These are phyloP conservation scores for Elymus sibiricus DNA, from an alignment of 176 grass and related monocot species.

Conservation along the genomic window DNA sequence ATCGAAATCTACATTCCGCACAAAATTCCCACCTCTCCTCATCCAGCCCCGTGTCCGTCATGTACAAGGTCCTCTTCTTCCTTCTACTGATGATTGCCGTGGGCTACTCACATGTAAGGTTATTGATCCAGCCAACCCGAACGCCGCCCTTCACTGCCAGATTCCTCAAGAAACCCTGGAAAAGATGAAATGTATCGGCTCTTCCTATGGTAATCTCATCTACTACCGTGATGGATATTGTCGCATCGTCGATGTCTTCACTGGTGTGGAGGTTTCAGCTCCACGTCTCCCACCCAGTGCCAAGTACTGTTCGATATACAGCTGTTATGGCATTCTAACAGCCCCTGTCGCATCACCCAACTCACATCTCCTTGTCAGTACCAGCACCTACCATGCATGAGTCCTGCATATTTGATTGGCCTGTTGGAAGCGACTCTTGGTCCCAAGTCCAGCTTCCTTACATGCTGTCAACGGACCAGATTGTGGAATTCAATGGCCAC, in stretches of 20 bases:
- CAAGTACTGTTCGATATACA: too few species aligned
- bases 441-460: too few species aligned
- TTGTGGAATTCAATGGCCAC: too few species aligned
- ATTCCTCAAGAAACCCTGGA: neutral
- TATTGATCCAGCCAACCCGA: neutral
- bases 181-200: neutral
- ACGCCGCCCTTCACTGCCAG: neutral
- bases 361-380: too few species aligned
- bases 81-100: neutral
- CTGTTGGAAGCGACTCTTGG: too few species aligned
- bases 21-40: neutral
- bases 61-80: neutral
- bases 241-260: neutral
- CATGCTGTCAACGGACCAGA: too few species aligned
- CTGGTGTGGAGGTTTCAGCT: too few species aligned
- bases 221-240: neutral
- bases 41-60: neutral
- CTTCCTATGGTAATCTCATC: slow-evolving; percentile 3
- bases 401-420: too few species aligned
- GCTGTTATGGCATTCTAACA: too few species aligned
- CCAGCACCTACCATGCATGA: too few species aligned
- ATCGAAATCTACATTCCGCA: neutral
- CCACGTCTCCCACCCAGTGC: neutral
- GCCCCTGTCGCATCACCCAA: too few species aligned
- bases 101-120: neutral